Evolutionary conservation across 2,329 filamentous ascomycete genomes (phyloP), one percentile per base, ranked within the genome.

Genomic region (Amesomyces nigricolor): DNA sequence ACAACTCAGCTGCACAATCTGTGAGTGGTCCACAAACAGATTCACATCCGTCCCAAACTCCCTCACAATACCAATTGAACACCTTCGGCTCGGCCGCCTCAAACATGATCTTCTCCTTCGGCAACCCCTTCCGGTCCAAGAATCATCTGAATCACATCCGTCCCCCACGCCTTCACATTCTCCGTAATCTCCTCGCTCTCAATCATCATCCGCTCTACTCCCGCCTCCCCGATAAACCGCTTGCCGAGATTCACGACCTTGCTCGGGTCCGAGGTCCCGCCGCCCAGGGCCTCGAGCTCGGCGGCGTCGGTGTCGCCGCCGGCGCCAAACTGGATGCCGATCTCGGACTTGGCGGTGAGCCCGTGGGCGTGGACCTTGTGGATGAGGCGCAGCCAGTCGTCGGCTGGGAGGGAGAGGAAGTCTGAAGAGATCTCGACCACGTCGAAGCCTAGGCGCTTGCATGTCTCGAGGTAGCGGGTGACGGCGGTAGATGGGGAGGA

Each of bases 161-260:
- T 81, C 54, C 77, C 68, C 79, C 79, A 81, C 8, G 66, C 70
- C 50, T 67, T 69, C 6, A 81, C 77, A 51, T 81, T 81, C 68
- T 81, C 78, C 0, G 78, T 81, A 59, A 82, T 81, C 0, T 78
- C 78, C 66, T 81, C 78, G n/a, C 77, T 80, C 63, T 82, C 78
- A 53, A 81, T 78, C 78, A 82, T 82, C 61, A 81, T 70, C 8
- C 77, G 68, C 64, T 81, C 78, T 3, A 82, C 77, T 0, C 78
- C 78, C 0, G 71, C 74, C 17, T 77, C 70, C 16, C 76, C 70
- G 14, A 81, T 70, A 59, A 81, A 81, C 42, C 70, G 68, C 56
- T 69, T 74, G 10, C 75, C 78, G 58, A 80, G 64, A 53, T 75
- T 73, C 17, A 80, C 70, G 30, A 81, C 64, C 57, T 76, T 77